Evolutionary conservation across 495 filamentous ascomycete species (phyloP), one percentile per base, ranked within the genome.

Genomic region (Cenococcum geophilum): DNA sequence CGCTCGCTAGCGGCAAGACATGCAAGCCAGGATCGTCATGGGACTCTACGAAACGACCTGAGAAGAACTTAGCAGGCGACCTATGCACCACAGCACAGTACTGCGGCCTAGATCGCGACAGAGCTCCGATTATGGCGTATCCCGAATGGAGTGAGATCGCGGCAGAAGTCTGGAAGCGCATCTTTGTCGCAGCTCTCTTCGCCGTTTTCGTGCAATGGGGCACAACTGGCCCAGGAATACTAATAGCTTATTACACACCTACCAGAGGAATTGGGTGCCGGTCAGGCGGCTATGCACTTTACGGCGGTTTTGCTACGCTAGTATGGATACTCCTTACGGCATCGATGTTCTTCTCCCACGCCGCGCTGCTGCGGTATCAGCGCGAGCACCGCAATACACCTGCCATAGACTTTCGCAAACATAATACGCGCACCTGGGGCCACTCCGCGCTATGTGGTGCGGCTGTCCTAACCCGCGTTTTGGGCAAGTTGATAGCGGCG

Each of bases 141-240:
- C 66, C 63, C 49, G 49, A 66, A 27, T 66, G 63, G 66, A 16
- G 50, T 6, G 43, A 57, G 4, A 61, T 69, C 21, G 53, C 59
- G 4, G 43, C 63, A 1, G 59, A 62, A 10, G 59, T 66, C 10
- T 69, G 64, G 56, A 58, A 60, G 37, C 66, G 66, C 9, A 66
- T 69, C 34, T 55, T 63, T 42, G 59, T 59, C 20, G 63, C 59
- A 0, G 52, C 52, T 14, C 5, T 69, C 23, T 40, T 58, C 9
- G 59, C 59, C n/a, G 1, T 69, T 1, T 63, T 66, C 37, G 27
- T 69, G 14, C 63, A 63, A 36, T 69, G 66, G 66, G 66, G 66
- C 9, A 66, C 66, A 16, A 62, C 56, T 4, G 66, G 63, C 1
- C 54, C 66, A 4, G 57, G 55, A 1, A 56, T 69, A n/a, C 18